Evolutionary conservation across 2,329 filamentous ascomycete genomes (phyloP), one percentile per base, ranked within the genome.

Genomic region (Trichoderma breve): DNA sequence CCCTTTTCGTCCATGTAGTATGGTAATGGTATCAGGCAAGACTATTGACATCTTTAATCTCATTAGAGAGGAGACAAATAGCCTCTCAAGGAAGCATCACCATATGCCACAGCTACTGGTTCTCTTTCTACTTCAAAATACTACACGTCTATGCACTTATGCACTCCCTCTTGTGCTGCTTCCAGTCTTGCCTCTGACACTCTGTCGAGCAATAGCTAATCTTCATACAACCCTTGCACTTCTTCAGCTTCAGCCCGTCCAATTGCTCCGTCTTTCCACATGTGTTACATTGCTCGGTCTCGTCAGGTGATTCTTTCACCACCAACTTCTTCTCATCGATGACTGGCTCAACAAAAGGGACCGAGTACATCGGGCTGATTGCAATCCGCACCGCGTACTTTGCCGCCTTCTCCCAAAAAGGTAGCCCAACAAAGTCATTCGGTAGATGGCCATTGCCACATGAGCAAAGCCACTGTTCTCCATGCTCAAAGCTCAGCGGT

Each of bases 151-250:
- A 30, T 51, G 3, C 26, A 43, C 28, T 12, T 64, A 26, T 39
- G 9, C 71, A 65, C 47, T 70, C 36, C 67, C 21, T 34, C 39
- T 30, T 66, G n/a, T 90, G 87, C 75, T 80, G 84, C 75, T 83
- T 85, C 87, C 87, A 89, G 71, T 88, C 84, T 74, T 79, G 81
- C 77, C 82, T 84, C 81, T 89, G 87, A 69, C 88, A 90, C 63
- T 84, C 82, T 0, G 71, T 72, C 3, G 84, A 86, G 77, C 87
- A 90, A 69, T 89, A 90, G 73, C 77, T 82, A 14, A 77, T 84
- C 63, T 76, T 77, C 73, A 79, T 76, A 71, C 88, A 89, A 8
- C 83, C 75, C 65, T 74, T 72, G 72, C 87, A 89, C 73, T 78
- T 84, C 76, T 84, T 81, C 70, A 89, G 74, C 32, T 74, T 70